Base-by-base conservation (phyloP, 345 rosid genomes). In the Sapria himalayana region DNA sequence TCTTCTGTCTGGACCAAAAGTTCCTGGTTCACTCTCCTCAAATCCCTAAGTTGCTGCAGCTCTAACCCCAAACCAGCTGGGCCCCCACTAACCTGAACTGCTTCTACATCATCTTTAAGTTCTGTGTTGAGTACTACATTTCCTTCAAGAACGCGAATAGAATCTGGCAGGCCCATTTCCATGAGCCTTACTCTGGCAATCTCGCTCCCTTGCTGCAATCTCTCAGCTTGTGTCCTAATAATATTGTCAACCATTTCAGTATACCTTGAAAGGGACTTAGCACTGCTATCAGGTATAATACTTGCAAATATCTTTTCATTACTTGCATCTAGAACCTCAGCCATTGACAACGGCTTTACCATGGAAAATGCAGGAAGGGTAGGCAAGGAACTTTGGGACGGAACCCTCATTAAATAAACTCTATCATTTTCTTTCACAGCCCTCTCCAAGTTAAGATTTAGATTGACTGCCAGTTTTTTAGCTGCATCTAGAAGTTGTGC, bases 141-240 rank as follows among this genome's bases (percentile, higher is more conserved):
- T 42, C 98, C 98, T 67, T 89, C 98, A 57, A 89, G 54, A 35
- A 91, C 76, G 55, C 76, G 85, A 69, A 89, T 72, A 33, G 95
- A 76, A 34, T 89, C 98, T n/a, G 98, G 98, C 36, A 89, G 69
- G 57, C 82, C 95, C 98, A 89, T 89, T 68, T 89, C 98, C 67
- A 67, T 79, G 40, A 89, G 91, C 69, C 84, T 79, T 45, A 89
- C 93, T 39, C 98, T 66, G 55, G 98, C 53, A 17, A 89, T 67
- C 52, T 89, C 95, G 41, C 98, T 89, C 43, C 81, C 95, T 66
- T 82, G 86, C 65, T 89, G 98, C 62, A 89, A 61, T 61, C 72
- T 79, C 70, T 89, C 98, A 34, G 98, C 95, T 58, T 79, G 91
- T 40, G 72, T 70, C 55, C 98, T 73, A 56, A 82, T 89, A 21